Percentiles rank a stretch among this genome's conserved stretches.
Evolutionary conservation across 2,329 filamentous ascomycete genomes (phyloP).

Genomic region (Malbranchea zuffiana): DNA sequence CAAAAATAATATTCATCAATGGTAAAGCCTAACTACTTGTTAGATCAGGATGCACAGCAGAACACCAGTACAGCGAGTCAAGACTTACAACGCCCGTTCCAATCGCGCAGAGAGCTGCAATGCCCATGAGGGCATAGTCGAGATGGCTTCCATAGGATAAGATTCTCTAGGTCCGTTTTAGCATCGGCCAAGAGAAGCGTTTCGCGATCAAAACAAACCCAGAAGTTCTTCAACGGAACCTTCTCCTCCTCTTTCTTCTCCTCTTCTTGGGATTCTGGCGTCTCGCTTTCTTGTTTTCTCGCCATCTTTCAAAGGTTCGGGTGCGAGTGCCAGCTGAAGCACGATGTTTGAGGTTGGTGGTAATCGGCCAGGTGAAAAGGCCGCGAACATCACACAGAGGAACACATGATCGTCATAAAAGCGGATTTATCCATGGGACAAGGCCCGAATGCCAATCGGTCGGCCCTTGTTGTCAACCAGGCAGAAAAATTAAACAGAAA

Average conservation of each 20-base stretch:
- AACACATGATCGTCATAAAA: too few relatives aligned
- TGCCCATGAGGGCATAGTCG: conserved; percentile 16
- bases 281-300: too few relatives aligned
- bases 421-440: too few relatives aligned
- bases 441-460: too few relatives aligned
- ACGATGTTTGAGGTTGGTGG: too few relatives aligned
- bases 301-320: too few relatives aligned
- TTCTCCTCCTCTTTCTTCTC: conserved; percentile 12
- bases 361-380: too few relatives aligned
- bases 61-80: not conserved
- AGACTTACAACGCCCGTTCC: conserved; percentile 22
- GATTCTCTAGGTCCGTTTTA: conserved; percentile 16
- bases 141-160: conserved; percentile 17
- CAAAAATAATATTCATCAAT: conserved; percentile 51
- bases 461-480: too few relatives aligned
- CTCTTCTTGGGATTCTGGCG: not conserved
- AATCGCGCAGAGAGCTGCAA: conserved; percentile 17
- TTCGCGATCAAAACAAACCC: conserved; percentile 13
- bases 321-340: too few relatives aligned
- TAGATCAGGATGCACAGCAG: not conserved
- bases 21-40: conserved; percentile 23
- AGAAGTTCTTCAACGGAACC: conserved; percentile 19
- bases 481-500: too few relatives aligned
- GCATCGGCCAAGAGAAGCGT: not conserved
- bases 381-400: too few relatives aligned